Base-by-base conservation (phyloP, 768 basidiomycete species). In the Hemileccinum rubropunctum region DNA sequence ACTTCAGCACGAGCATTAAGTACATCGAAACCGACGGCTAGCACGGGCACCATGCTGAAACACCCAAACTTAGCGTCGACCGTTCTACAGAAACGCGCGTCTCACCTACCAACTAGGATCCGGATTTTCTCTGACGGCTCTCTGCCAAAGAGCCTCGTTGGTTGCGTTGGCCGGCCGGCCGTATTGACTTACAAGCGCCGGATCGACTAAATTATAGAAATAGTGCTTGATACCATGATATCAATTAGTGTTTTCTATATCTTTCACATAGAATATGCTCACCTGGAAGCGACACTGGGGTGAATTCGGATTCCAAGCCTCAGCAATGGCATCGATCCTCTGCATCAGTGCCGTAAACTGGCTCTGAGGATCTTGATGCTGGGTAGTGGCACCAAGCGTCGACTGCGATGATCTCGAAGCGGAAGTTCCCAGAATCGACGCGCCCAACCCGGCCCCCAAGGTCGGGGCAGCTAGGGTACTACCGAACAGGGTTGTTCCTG, bases 161-260 rank as follows among this genome's bases (percentile, higher is more conserved):
- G 79, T 77, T 12, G 83, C 83, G 58, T 89, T 89, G 13, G 74
- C 64, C 12, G 91, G 91, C 14, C 87, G 81, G 7, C 79, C 83
- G 54, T 88, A 94, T 45, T 83, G 57, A 23, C 71, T 73, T 3
- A 87, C 80, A 56, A 84, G 76, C 6, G 71, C 72, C 0, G 88
- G 87, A 58, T 87, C 82, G 4, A 92, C 88, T 13, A 89, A 71
- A 58, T 92, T 93, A 65, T 94, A 93, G 58, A 94, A 94, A 54
- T 81, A 82, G 55, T 89, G 80, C 90, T 92, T 47, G 33, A 17
- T 34, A 36, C 37, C 13, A 35, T 6, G 9, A 28, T 28, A 12
- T 55, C 35, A 60, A 45, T 32, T 36, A 7, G 7, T 12, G 15
- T 52, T 26, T 26, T 30, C 15, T 18, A 10, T 17, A 30, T 21